Evolutionary conservation across 768 basidiomycete genomes (phyloP), one percentile per base, ranked within the genome.

Genomic region (Floccularia luteovirens): DNA sequence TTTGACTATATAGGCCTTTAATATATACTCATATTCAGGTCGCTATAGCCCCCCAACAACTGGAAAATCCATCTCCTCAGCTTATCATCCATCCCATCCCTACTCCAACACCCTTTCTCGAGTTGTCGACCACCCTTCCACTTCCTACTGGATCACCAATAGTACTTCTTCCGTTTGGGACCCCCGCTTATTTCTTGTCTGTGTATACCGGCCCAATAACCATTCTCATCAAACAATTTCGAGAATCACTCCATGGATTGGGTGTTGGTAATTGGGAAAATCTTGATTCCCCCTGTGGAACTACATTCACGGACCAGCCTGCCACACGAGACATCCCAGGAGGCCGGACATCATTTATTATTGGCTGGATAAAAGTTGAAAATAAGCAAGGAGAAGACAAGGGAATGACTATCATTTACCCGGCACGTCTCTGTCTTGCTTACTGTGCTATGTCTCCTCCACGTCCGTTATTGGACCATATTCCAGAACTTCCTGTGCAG

Each of bases 371-470:
- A 25, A 72, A 69, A 23, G 80, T 89, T 14, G 75, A 86, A 56
- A 85, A 85, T 50, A 79, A 73, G 45, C 84, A 82, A 47, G 84
- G 82, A 23, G 86, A 89, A 54, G 83, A 86, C 47, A 88, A 87
- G 49, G 86, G 86, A 1, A 61, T 85, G 22, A 64, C 72, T n/a
- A 63, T 83, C 36, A 76, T 89, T 45, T 90, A 86, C 66, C 87
- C 88, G 1, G 58, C 71, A 2, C 58, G 64, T 1, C 71, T 90
- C 3, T 83, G 79, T 46, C 50, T 72, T 17, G 58, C 66, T 56
- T 60, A 63, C 57, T n/a, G 70, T 56, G 56, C 65, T 48, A 45
- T 57, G 14, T 50, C 34, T 39, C 64, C 12, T 49, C 60, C 33
- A 53, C 66, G 41, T 54, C 58, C 39, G 7, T 62, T 67, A 13